Percentiles rank a stretch among this genome's conserved stretches.
Evolutionary conservation across 768 basidiomycete genomes (phyloP).

Genomic region (Coprinopsis strossmayeri): DNA sequence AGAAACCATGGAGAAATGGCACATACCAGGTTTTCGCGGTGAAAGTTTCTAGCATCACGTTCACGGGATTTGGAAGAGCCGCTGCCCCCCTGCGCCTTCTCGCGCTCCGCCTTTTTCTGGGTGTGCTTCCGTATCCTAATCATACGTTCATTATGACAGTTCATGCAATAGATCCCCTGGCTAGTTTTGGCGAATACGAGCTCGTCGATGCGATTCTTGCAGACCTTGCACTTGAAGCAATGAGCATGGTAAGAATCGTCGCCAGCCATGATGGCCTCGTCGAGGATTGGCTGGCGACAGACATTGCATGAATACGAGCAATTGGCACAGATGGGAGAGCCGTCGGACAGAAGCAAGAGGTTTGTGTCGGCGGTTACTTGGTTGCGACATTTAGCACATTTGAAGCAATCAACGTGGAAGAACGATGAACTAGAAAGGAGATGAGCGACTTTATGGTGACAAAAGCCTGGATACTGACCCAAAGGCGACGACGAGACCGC

Average conservation of each 20-base stretch:
- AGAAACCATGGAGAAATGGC: not conserved
- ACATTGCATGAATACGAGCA: constrained; percentile 96
- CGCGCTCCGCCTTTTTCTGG: constrained; percentile 76
- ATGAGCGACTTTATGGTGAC: not conserved
- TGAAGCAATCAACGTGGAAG: constrained; percentile 94
- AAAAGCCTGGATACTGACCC: constrained; percentile 52
- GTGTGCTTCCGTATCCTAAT: constrained; percentile 87
- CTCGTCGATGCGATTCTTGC: constrained; percentile 92
- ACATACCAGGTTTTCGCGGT: constrained; percentile 35
- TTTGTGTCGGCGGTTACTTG: constrained; percentile 96
- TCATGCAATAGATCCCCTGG: constrained; percentile 98
- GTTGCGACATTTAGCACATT: constrained; percentile 91
- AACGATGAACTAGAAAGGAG: constrained; percentile 68
- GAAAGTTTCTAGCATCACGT: constrained; percentile 28
- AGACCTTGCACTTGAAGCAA: constrained; percentile 97
- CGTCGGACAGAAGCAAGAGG: constrained; percentile 93
- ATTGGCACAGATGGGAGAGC: constrained; percentile 91
- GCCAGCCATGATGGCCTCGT: constrained; percentile 99
- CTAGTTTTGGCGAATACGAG: constrained; percentile 98
- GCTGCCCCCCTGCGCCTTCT: constrained; percentile 38
- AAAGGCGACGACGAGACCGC: constrained; percentile 90
- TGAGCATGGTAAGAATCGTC: constrained; percentile 98
- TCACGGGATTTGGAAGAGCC: constrained; percentile 37
- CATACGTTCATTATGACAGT: constrained; percentile 96
- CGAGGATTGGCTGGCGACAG: constrained; percentile 89